A percentile compares a stretch with the other conserved stretches of the same genome.
Conservation (phyloP, 768 basidiomycete species). For the Rhizopogon roseolus region DNA sequence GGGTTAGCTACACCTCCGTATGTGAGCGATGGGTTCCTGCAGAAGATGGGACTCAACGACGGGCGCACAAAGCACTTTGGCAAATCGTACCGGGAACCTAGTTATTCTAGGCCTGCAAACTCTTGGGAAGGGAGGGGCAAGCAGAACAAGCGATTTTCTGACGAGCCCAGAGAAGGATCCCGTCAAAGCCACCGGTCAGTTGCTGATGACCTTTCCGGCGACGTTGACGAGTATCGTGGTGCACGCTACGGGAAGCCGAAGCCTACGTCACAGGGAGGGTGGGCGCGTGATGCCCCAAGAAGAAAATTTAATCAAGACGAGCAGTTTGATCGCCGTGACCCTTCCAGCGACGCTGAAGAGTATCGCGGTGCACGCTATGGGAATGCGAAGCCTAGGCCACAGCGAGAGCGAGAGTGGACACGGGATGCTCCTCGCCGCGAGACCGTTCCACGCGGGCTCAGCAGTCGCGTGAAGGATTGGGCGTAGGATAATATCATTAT, state of each 20-base stretch:
- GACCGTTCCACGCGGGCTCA: background rate
- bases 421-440: background rate
- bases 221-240: conserved; percentile 1
- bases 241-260: conserved; percentile 1
- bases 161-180: background rate
- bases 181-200: background rate
- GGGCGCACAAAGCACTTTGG: conserved; percentile 20
- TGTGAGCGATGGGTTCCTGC: conserved; percentile 45
- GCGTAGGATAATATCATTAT: background rate
- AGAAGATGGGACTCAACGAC: conserved; percentile 31
- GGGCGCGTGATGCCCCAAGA: background rate
- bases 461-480: background rate
- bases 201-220: background rate
- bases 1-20: conserved; percentile 50
- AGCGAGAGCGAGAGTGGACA: background rate
- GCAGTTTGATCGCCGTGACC: background rate
- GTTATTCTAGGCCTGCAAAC: background rate
- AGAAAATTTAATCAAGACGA: no score
- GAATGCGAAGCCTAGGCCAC: background rate
- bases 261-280: background rate
- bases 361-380: conserved; percentile 4
- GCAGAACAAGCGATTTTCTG: background rate
- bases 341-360: background rate
- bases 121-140: conserved; percentile 3
- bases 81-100: background rate